Percentiles rank a stretch among this genome's conserved stretches.
phyloP scores from a whole-genome alignment of 1,284 basidiomycete genomes.

The Cerioporus squamosus region DNA sequence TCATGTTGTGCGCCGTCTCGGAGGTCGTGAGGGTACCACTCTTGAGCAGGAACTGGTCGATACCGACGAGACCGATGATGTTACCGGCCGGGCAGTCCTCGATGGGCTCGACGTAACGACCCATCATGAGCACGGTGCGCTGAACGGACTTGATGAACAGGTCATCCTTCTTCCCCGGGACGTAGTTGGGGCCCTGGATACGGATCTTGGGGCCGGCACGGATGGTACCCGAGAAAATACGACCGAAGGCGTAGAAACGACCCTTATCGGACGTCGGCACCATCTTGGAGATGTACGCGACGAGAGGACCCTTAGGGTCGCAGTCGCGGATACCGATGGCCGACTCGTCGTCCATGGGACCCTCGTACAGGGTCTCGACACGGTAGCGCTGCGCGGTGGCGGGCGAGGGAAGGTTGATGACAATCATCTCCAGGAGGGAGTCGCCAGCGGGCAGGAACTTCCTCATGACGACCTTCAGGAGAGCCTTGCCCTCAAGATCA shows the following conservation, averaged over 20 bases:
- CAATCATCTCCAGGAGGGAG: constrained; percentile 99
- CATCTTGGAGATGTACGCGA: constrained; percentile 99
- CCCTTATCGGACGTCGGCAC: constrained; percentile 99
- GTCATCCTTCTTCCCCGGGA: constrained; percentile 99
- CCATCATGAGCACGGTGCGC: constrained; percentile 99
- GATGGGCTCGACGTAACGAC: constrained; percentile 97
- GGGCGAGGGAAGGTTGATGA: constrained; percentile 98
- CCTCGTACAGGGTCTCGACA: constrained; percentile 99
- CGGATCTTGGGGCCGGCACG: constrained; percentile 98
- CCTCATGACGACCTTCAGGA: constrained; percentile 99
- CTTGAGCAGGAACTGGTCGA: constrained; percentile 99
- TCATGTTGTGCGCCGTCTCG: constrained; percentile 99
- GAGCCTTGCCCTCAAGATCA: constrained; percentile 95
- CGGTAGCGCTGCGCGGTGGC: constrained; percentile 97
- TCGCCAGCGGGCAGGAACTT: constrained; percentile 99
- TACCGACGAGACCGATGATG: constrained; percentile 99
- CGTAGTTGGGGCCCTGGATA: constrained; percentile 99
- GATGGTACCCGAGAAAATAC: constrained; percentile 99
- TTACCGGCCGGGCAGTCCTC: constrained; percentile 99
- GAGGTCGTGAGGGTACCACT: constrained; percentile 97
- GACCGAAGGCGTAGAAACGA: constrained; percentile 99
- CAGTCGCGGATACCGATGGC: constrained; percentile 99
- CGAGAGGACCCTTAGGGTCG: constrained; percentile 95
- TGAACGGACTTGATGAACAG: constrained; percentile 98
- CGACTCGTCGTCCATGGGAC: constrained; percentile 99